A percentile compares a stretch with the other conserved stretches of the same genome.
Evolutionary conservation across 306 rosid species (phyloP).

Genomic region (Abrus precatorius): DNA sequence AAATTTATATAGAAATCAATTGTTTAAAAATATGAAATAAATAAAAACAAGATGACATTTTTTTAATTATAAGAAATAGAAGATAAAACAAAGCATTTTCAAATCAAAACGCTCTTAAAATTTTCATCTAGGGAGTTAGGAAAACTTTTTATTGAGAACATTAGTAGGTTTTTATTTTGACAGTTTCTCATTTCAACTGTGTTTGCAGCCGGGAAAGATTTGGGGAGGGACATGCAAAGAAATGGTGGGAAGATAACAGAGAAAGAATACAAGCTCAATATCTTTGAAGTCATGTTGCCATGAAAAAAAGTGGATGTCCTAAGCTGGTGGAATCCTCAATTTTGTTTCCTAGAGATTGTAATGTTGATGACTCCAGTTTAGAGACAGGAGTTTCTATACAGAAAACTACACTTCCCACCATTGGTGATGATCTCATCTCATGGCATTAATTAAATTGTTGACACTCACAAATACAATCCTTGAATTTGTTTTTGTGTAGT

Average conservation of each 20-base stretch:
- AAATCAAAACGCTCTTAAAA: not conserved
- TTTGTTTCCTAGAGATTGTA: conserved; percentile 45
- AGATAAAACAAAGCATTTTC: too few relatives aligned
- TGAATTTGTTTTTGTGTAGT: conserved; percentile 27
- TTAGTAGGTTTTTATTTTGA: conserved; percentile 25
- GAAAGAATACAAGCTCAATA: conserved; percentile 88
- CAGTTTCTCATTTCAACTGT: not conserved
- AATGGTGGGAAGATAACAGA: conserved; percentile 93
- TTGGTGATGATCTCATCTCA: conserved; percentile 34
- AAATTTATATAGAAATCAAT: too few relatives aligned
- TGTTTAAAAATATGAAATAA: too few relatives aligned
- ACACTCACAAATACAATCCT: conserved; percentile 22
- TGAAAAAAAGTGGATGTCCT: conserved; percentile 30
- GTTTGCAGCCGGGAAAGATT: conserved; percentile 81
- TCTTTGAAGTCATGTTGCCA: conserved; percentile 59
- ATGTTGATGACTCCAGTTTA: conserved; percentile 19
- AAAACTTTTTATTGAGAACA: not conserved
- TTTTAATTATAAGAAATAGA: too few relatives aligned
- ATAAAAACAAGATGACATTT: too few relatives aligned
- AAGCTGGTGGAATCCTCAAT: conserved; percentile 46
- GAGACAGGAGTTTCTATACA: conserved; percentile 43
- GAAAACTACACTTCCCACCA: conserved; percentile 37
- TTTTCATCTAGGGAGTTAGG: not conserved
- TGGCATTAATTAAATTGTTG: conserved; percentile 36
- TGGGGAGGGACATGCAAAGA: conserved; percentile 77